Conservation (phyloP, 2,329 filamentous ascomycete genomes). For the Conoideocrella luteorostrata region DNA sequence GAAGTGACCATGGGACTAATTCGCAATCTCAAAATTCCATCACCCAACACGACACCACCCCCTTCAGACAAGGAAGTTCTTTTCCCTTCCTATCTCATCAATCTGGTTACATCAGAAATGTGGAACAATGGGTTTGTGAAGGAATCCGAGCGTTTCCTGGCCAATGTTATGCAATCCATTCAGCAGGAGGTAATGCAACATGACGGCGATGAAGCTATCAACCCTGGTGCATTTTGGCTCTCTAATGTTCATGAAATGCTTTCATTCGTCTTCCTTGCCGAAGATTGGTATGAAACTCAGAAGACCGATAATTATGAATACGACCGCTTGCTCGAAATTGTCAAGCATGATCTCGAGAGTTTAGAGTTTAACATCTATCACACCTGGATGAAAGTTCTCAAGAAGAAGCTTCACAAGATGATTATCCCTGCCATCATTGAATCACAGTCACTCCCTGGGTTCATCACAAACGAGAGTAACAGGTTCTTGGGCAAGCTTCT, state of each 20-base stretch:
- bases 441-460: slow-evolving; percentile 94
- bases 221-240: slow-evolving; percentile 96
- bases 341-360: slow-evolving; percentile 97
- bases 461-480: slow-evolving; percentile 97
- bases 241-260: slow-evolving; percentile 99
- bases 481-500: slow-evolving; percentile 96
- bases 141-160: slow-evolving; percentile 96
- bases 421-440: slow-evolving; percentile 99
- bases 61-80: slow-evolving; percentile 97
- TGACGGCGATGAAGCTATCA: slow-evolving; percentile 93
- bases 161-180: slow-evolving; percentile 99
- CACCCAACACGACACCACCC: slow-evolving; percentile 76
- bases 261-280: slow-evolving; percentile 96
- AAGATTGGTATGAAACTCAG: slow-evolving; percentile 99
- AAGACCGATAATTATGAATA: slow-evolving; percentile 99
- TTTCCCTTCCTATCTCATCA: slow-evolving; percentile 98
- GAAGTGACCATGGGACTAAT: slow-evolving; percentile 96
- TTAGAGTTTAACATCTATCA: slow-evolving; percentile 99
- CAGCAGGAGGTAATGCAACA: slow-evolving; percentile 99
- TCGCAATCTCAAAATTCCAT: slow-evolving; percentile 91
- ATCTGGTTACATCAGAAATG: slow-evolving; percentile 98
- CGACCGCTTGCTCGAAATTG: slow-evolving; percentile 92
- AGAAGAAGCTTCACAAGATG: slow-evolving; percentile 99
- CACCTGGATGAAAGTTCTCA: slow-evolving; percentile 99
- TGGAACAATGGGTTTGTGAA: slow-evolving; percentile 99